Evolutionary conservation across 257 asterid species (phyloP).

Genomic region (Penstemon davidsonii): DNA sequence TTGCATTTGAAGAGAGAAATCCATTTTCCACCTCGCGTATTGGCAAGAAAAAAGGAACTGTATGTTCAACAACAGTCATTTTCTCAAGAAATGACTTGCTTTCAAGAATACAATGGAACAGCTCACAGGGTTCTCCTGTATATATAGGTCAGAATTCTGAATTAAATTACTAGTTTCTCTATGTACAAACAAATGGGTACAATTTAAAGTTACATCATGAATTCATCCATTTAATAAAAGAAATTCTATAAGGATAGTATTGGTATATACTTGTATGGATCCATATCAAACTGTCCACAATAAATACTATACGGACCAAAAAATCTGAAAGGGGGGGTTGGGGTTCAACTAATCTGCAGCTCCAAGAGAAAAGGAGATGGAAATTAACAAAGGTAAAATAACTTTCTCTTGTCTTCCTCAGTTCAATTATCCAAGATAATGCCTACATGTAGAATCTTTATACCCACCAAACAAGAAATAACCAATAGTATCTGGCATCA

Average conservation of each 20-base stretch:
- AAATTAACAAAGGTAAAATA: neutral
- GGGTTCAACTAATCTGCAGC: neutral
- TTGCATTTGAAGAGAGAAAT: conserved; percentile 83
- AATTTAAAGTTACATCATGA: neutral
- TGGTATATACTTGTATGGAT: neutral
- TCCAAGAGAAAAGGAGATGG: neutral
- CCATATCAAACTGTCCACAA: neutral
- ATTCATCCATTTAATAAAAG: neutral
- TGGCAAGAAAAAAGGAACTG: conserved; percentile 92
- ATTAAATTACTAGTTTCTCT: conserved; percentile 17
- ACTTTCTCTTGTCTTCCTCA: neutral
- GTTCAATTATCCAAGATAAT: neutral
- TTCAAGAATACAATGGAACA: conserved; percentile 95
- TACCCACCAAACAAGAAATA: neutral
- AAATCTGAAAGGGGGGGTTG: too few relatives aligned
- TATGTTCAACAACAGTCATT: conserved; percentile 89
- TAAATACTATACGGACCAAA: too few relatives aligned
- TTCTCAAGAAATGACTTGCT: conserved; percentile 99
- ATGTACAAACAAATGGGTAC: conserved; percentile 4
- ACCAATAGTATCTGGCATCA: neutral
- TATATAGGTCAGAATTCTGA: conserved; percentile 25
- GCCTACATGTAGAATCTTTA: neutral
- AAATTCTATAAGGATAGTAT: neutral
- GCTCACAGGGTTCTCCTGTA: conserved; percentile 93
- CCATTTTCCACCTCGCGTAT: conserved; percentile 85